Percentiles rank a stretch among this genome's conserved stretches.
These are phyloP conservation scores for Kentomonas sorsogonicus DNA, from an alignment of 208 protist species.

Conservation along the genomic window DNA sequence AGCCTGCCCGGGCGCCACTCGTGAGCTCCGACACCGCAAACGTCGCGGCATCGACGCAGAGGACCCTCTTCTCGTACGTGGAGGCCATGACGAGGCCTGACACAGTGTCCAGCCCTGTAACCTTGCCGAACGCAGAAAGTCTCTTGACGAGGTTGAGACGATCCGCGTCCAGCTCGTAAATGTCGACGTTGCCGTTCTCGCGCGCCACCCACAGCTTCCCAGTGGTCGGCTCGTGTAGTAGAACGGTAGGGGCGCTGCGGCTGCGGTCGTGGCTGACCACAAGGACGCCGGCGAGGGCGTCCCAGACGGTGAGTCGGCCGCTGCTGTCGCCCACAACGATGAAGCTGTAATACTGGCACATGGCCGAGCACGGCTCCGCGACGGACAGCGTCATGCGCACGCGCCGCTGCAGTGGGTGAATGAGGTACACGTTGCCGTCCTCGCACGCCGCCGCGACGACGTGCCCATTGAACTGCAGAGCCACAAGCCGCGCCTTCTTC, in stretches of 20 bases:
- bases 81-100: slow-evolving; percentile 57
- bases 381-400: slow-evolving; percentile 33
- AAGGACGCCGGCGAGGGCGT: slow-evolving; percentile 24
- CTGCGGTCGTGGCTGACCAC: slow-evolving; percentile 30
- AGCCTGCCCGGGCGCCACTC: too few species aligned
- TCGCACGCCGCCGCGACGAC: slow-evolving; percentile 38
- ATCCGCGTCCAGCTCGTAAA: slow-evolving; percentile 30
- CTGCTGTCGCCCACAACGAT: slow-evolving; percentile 46
- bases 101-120: slow-evolving; percentile 52
- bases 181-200: slow-evolving; percentile 49
- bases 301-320: slow-evolving; percentile 57
- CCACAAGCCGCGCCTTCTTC: slow-evolving; percentile 33
- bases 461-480: slow-evolving; percentile 52
- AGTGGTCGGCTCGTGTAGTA: slow-evolving; percentile 44
- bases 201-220: slow-evolving; percentile 60
- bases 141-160: slow-evolving; percentile 16
- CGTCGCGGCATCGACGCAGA: slow-evolving; percentile 37
- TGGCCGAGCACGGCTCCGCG: slow-evolving; percentile 40
- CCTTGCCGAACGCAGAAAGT: slow-evolving; percentile 25
- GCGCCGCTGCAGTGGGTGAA: slow-evolving; percentile 35
- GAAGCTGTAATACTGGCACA: slow-evolving; percentile 41
- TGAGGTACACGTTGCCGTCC: slow-evolving; percentile 37
- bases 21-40: slow-evolving; percentile 13
- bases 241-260: slow-evolving; percentile 36
- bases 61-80: slow-evolving; percentile 36